Conservation (phyloP, 371 early-diverging fungal species). For the Circinella minor region DNA sequence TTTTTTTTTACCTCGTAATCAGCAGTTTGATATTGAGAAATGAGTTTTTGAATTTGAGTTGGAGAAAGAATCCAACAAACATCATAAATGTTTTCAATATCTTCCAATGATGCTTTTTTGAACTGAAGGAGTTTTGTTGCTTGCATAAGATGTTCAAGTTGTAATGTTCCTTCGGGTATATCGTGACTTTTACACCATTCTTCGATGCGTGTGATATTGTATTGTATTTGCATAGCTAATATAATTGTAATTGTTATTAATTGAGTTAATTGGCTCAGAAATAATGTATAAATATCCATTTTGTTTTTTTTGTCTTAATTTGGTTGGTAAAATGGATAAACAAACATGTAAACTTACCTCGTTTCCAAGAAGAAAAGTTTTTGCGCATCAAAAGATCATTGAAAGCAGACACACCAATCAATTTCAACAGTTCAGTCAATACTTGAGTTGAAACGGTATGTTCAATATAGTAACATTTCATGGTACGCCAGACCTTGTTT, state of each 20-base stretch:
- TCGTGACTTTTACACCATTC: constrained; percentile 97
- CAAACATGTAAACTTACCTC: constrained; percentile 44
- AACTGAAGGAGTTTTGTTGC: constrained; percentile 94
- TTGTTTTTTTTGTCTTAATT: too few species aligned
- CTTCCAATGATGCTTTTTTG: constrained; percentile 84
- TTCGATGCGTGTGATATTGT: constrained; percentile 93
- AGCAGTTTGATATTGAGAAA: constrained; percentile 78
- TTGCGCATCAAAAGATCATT: constrained; percentile 90
- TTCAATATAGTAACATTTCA: constrained; percentile 94
- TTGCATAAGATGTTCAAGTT: constrained; percentile 92
- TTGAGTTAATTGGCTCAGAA: background rate
- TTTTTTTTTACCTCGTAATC: constrained; percentile 73
- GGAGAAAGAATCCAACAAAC: constrained; percentile 95
- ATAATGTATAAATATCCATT: background rate
- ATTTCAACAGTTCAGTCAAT: constrained; percentile 84
- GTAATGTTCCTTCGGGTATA: constrained; percentile 89
- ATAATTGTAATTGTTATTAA: background rate
- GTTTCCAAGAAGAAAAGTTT: constrained; percentile 84
- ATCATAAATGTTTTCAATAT: constrained; percentile 95
- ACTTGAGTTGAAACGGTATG: constrained; percentile 74
- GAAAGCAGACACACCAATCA: constrained; percentile 88
- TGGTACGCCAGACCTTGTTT: constrained; percentile 84
- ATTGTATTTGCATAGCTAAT: constrained; percentile 94
- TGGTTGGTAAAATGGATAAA: too few species aligned
- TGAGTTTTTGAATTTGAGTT: constrained; percentile 94